Conservation (phyloP, 169 alveolate species). For the Cryptosporidium ryanae region DNA sequence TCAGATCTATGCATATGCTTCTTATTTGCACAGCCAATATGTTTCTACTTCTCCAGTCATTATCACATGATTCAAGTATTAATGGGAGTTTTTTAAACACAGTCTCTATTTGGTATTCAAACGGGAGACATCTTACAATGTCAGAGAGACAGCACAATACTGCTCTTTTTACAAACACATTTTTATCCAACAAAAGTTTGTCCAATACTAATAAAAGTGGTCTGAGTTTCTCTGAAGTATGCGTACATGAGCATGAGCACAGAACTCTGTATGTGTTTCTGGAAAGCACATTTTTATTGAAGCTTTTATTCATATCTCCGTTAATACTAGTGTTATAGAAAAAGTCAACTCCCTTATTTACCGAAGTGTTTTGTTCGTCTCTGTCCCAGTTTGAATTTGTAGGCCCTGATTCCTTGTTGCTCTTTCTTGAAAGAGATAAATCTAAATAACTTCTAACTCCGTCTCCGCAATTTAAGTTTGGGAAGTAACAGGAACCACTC, state of each 20-base stretch:
- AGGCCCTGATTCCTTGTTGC: neutral
- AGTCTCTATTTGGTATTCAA: constrained; percentile 18
- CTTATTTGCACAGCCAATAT: constrained; percentile 60
- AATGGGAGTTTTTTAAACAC: constrained; percentile 32
- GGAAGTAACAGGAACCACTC: neutral
- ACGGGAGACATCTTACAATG: constrained; percentile 46
- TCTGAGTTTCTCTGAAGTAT: neutral
- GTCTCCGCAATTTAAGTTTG: neutral
- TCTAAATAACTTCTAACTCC: neutral
- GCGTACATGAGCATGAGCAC: constrained; percentile 23
- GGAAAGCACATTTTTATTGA: constrained; percentile 1
- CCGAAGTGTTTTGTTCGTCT: constrained; percentile 3
- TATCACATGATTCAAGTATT: constrained; percentile 28
- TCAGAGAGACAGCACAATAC: constrained; percentile 58
- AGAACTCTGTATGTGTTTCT: constrained; percentile 29
- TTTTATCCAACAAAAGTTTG: constrained; percentile 33
- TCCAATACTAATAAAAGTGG: constrained; percentile 14
- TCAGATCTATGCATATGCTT: constrained; percentile 53
- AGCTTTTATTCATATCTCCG: neutral
- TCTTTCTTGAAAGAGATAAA: neutral
- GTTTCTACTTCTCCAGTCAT: constrained; percentile 72
- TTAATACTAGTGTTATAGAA: constrained; percentile 3
- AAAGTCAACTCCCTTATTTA: constrained; percentile 15
- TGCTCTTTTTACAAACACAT: constrained; percentile 49
- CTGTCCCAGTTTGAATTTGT: neutral